Evolutionary conservation across 23 red algal species (phyloP), one percentile per base, ranked within the genome.

Genomic region (Agarophyton chilense): DNA sequence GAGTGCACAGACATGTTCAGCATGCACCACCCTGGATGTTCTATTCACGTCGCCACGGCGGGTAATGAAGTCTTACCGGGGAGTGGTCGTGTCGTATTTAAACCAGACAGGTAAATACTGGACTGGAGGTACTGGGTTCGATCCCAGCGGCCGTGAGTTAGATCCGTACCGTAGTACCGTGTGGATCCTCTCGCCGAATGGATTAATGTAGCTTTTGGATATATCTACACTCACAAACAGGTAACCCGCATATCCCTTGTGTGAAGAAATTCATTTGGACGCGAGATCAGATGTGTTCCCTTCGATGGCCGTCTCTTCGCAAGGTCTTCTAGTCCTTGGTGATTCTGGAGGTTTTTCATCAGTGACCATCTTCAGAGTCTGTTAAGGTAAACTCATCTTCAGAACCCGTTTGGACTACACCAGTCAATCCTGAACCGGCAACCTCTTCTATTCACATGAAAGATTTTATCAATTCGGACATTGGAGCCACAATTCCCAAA

Each of bases 331-430:
- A 0, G 47, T 77, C 35, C 51, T 84, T 0, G 91, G 81, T 14
- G 91, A 94, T 68, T 57, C 91, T 9, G 91, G 91, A 16, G 91
- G 91, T 13, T 94, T 94, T 80, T 10, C 91, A 94, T 31, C 70
- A 94, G 72, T 94, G 91, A 81, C 49, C 88, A 49, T 81, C 88
- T 12, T 81, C 88, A 24, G 61, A 79, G 0, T 52, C 75, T 22
- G 88, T 76, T 1, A 60, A 72, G 47, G 63, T 91, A 24, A 82
- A 91, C 60, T 56, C 55, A 25, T 52, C 54, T 19, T 91, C 88
- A 39, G 88, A 91, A 56, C 88, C 88, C 35, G 35, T 91, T 45
- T 91, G 88, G 88, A 52, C 21, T 18, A 50, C 74, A 39, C 64
- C 88, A 0, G 28, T 82, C 18, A 70, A 71, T 24, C 77, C 75